Evolutionary conservation across 2,329 filamentous ascomycete species (phyloP), one percentile per base, ranked within the genome.

Genomic region (Colletotrichum sp.): DNA sequence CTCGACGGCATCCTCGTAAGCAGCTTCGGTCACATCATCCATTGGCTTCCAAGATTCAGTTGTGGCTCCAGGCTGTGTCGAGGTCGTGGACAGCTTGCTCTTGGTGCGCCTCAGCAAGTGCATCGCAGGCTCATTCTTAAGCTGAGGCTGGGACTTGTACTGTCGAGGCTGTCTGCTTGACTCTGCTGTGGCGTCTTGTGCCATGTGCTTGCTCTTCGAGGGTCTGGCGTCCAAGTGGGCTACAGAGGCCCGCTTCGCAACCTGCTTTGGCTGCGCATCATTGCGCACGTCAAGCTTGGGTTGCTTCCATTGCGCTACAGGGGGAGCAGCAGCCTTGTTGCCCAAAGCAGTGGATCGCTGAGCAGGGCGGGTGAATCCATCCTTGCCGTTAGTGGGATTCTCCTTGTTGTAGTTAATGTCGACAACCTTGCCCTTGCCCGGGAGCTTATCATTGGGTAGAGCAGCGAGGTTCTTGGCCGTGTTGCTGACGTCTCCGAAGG

Each of bases 401-500:
- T 71, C 56, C 74, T 83, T 83, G 80, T 78, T 71, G 77, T 76
- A 66, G 78, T 78, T 28, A 75, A 78, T 78, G 76, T 87, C 88
- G 71, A 78, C 73, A 16, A 77, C 79, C 80, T 88, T 88, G 70
- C 77, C 80, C 34, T 84, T 79, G 66, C 86, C 81, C 30, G 82
- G 79, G 58, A 75, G 79, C 32, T 80, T 76, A 39, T 80, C 80
- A 43, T 78, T 78, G 18, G 69, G 62, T 16, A 64, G 52, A 15
- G 69, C 75, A 27, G 75, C 56, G 34, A 78, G 71, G 61, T 83
- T 82, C 76, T 86, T 86, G 55, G 88, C 81, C 61, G 89, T 92
- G 81, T 96, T 96, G 88, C 94, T 97, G 77, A 97, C 90, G 83
- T 98, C 96, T 66, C 91, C 94, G 84, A 97, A 96, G 15, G 92